Percentiles rank a stretch among this genome's conserved stretches.
Evolutionary conservation across 768 basidiomycete genomes (phyloP).

Genomic region (Tylopilus balloui): DNA sequence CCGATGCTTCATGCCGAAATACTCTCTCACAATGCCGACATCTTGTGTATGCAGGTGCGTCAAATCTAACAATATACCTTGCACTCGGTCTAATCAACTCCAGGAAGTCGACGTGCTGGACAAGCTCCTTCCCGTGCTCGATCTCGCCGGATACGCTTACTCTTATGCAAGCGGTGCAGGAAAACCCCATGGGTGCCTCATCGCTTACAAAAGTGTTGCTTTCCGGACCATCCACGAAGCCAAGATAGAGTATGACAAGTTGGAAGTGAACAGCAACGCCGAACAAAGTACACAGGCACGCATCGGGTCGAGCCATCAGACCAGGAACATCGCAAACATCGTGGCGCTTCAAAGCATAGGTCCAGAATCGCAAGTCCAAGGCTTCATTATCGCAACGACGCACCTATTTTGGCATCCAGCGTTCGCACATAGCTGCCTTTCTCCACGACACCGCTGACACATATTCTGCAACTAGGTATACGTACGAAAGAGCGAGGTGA

Average conservation of each 20-base stretch:
- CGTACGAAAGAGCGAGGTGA: conserved; percentile 80
- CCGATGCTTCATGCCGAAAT: conserved; percentile 77
- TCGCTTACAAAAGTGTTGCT: conserved; percentile 57
- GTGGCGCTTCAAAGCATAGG: conserved; percentile 54
- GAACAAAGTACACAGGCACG: conserved; percentile 31
- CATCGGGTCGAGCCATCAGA: conserved; percentile 59
- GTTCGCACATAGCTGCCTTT: conserved; percentile 37
- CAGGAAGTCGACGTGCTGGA: conserved; percentile 88
- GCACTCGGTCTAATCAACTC: background rate
- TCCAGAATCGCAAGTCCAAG: conserved; percentile 34
- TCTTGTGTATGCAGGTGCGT: conserved; percentile 81
- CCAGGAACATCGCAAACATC: conserved; percentile 77
- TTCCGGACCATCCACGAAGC: conserved; percentile 46
- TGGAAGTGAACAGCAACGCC: conserved; percentile 43
- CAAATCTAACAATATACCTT: background rate
- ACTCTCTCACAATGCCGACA: conserved; percentile 65
- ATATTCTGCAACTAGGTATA: conserved; percentile 30
- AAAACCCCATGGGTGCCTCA: conserved; percentile 85
- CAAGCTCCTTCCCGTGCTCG: conserved; percentile 63
- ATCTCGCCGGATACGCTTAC: conserved; percentile 58
- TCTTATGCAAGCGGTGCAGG: conserved; percentile 63
- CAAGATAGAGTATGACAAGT: conserved; percentile 66
- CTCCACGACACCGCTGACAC: background rate
- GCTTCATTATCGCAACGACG: conserved; percentile 79
- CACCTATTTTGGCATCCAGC: conserved; percentile 96